Evolutionary conservation across 352 stramenopile genomes (phyloP), one percentile per base, ranked within the genome.

Genomic region (Phytophthora sansomeana): DNA sequence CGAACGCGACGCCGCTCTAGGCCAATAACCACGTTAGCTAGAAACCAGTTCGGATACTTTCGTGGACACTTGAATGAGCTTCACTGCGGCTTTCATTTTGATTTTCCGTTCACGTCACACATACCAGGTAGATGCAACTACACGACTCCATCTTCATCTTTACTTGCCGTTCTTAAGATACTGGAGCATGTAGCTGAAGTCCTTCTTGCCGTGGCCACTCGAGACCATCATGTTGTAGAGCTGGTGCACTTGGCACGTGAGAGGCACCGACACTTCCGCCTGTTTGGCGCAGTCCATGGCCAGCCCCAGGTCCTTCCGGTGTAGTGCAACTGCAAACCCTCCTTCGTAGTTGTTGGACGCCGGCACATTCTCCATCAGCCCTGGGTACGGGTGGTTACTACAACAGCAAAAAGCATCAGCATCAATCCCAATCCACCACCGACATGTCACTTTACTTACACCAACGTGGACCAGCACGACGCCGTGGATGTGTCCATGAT

Each of bases 401-500:
- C 6, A 56, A 44, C 24, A 58, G 26, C 21, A 36, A 21, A 39
- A 36, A 39, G 11, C 16, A 26, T 49, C 35, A 53, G 46, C 32
- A 48, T 46, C 32, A 29, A 49, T 39, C 21, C 21, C 42, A 32
- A 0, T 4, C 11, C 49, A 39, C 26, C 50, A 9, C 19, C 58
- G 21, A 26, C 49, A 24, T 35, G 6, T 6, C 36, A 41, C 49
- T 66, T 55, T 35, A 83, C 78, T 77, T 98, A 98, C 55, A 97
- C 81, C 32, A 97, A 86, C 38, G 89, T 96, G n/a, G 85, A 97
- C 97, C 97, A 99, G 83, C 96, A 99, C 59, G 96, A 93, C 19
- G 91, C 95, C 8, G 96, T 99, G 47, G 92, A 98, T 9, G 94
- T 97, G 85, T 99, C 98, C 83, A 99, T 96, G 54, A 99, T 98